phyloP scores from a whole-genome alignment of 2,329 filamentous ascomycete genomes.

The Rhynchosporium agropyri region DNA sequence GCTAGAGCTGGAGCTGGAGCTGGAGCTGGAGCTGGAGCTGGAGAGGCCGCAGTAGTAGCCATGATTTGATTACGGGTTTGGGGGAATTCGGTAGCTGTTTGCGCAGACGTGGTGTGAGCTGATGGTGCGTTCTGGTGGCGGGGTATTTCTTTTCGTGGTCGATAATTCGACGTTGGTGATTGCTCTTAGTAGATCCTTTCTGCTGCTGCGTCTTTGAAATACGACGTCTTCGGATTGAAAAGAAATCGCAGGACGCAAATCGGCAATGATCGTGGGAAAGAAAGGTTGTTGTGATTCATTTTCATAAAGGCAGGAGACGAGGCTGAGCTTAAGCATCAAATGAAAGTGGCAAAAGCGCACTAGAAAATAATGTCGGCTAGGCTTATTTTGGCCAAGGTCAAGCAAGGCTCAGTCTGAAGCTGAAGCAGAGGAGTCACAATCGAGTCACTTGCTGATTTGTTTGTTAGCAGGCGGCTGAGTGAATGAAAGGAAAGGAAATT shows the following conservation, averaged over 20 bases:
- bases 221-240: slow-evolving; percentile 40
- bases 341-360: slow-evolving; percentile 12
- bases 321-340: slow-evolving; percentile 27
- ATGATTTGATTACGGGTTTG: slow-evolving; percentile 23
- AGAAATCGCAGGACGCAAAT: slow-evolving; percentile 22
- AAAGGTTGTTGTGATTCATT: slow-evolving; percentile 4
- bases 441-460: background rate
- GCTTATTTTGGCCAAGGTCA: background rate
- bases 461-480: too few relatives aligned
- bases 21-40: slow-evolving; percentile 11
- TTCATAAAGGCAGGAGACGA: slow-evolving; percentile 20
- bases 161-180: background rate
- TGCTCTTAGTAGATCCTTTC: background rate
- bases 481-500: too few relatives aligned
- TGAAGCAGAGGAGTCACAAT: slow-evolving; percentile 13
- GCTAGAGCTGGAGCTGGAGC: background rate
- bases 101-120: slow-evolving; percentile 15
- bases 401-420: background rate
- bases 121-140: slow-evolving; percentile 14
- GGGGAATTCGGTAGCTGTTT: background rate
- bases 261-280: slow-evolving; percentile 8
- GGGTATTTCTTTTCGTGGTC: slow-evolving; percentile 16
- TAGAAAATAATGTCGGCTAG: slow-evolving; percentile 14
- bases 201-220: slow-evolving; percentile 38
- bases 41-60: slow-evolving; percentile 29